These are phyloP conservation scores for Alternaria brassicae DNA, from an alignment of 2,329 filamentous ascomycete species.

Conservation along the genomic window DNA sequence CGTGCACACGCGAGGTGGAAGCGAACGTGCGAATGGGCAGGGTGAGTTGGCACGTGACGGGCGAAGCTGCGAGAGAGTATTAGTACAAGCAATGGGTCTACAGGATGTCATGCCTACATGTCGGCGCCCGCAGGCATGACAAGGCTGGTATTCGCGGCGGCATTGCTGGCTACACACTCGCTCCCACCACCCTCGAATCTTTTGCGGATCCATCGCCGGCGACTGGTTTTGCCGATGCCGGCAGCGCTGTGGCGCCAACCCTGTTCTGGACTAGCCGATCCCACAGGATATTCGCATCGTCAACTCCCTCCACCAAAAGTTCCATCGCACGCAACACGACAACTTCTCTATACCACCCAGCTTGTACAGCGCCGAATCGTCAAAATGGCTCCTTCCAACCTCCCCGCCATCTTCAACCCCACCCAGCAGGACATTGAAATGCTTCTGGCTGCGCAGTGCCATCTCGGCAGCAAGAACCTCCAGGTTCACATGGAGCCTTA, in stretches of 20 bases:
- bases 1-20: conserved; percentile 68
- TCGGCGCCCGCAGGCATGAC: conserved; percentile 53
- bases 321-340: conserved; percentile 34
- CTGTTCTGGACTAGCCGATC: conserved; percentile 19
- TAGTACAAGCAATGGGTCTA: background rate
- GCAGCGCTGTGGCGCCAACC: conserved; percentile 7
- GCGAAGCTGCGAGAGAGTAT: conserved; percentile 18
- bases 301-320: conserved; percentile 28
- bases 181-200: conserved; percentile 22
- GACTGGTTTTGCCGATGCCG: conserved; percentile 19
- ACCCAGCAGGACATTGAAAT: conserved; percentile 99
- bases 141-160: conserved; percentile 57
- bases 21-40: conserved; percentile 65
- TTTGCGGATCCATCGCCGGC: conserved; percentile 18
- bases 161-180: conserved; percentile 45
- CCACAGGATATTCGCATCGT: conserved; percentile 24
- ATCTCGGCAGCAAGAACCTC: conserved; percentile 98
- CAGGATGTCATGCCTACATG: conserved; percentile 33
- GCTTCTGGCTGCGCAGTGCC: conserved; percentile 95
- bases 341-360: conserved; percentile 30
- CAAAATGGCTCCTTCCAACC: conserved; percentile 95
- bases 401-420: conserved; percentile 94
- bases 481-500: conserved; percentile 99
- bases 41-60: conserved; percentile 51
- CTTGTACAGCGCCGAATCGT: conserved; percentile 43